phyloP scores from a whole-genome alignment of 2,329 filamentous ascomycete species.

The Parastagonospora nodorum region DNA sequence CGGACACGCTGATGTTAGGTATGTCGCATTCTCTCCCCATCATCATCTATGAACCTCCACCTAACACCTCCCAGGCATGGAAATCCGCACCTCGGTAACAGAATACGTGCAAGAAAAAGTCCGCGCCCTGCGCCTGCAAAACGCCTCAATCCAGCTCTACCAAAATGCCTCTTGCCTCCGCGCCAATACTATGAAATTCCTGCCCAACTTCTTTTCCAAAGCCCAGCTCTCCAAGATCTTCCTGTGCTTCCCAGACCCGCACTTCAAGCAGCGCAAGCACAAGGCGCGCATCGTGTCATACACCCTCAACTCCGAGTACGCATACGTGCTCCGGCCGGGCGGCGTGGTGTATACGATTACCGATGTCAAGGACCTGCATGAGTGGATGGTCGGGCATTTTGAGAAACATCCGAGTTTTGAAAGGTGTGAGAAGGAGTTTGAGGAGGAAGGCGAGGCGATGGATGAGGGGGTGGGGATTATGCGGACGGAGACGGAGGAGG shows the following conservation, averaged over 20 bases:
- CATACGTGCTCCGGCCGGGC: constrained; percentile 80
- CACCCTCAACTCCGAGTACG: constrained; percentile 90
- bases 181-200: constrained; percentile 97
- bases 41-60: neutral
- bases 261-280: constrained; percentile 97
- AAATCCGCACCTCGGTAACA: constrained; percentile 88
- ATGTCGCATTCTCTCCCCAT: constrained; percentile 30
- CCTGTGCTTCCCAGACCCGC: constrained; percentile 96
- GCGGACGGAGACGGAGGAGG: constrained; percentile 88
- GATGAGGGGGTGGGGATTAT: constrained; percentile 77
- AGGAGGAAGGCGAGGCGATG: constrained; percentile 68
- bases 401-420: constrained; percentile 79
- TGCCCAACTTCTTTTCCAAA: constrained; percentile 94
- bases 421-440: constrained; percentile 58
- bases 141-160: constrained; percentile 61
- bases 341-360: constrained; percentile 96
- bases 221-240: constrained; percentile 88
- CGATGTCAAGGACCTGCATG: constrained; percentile 90
- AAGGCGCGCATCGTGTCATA: constrained; percentile 93
- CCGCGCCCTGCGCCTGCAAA: constrained; percentile 75
- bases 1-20: constrained; percentile 83
- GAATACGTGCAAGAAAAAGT: constrained; percentile 90
- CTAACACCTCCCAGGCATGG: constrained; percentile 66
- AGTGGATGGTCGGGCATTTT: constrained; percentile 92
- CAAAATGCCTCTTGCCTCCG: constrained; percentile 89